Conservation (phyloP, 805 yeast species). For the Pichia heedii region DNA sequence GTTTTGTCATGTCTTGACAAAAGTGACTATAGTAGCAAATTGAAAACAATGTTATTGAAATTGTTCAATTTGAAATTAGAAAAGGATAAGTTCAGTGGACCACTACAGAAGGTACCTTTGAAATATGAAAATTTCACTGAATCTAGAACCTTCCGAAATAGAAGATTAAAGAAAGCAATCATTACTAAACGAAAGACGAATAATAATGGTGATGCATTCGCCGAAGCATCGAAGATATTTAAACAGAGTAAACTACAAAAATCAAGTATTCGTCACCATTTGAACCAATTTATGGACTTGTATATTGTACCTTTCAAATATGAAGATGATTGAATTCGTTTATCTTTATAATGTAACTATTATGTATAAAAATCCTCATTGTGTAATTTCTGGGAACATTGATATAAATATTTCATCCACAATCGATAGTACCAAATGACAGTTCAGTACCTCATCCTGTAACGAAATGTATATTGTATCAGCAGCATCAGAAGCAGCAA, state of each 20-base stretch:
- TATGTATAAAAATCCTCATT: neutral
- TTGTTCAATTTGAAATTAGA: conserved; percentile 5
- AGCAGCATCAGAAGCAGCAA: conserved; percentile 57
- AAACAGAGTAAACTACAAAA: neutral
- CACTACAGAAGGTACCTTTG: neutral
- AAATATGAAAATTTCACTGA: neutral
- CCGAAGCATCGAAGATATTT: neutral
- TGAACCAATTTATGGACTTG: neutral
- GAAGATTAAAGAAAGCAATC: neutral
- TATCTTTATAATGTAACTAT: too few species aligned
- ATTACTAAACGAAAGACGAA: neutral
- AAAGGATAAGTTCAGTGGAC: conserved; percentile 3
- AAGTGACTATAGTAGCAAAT: neutral
- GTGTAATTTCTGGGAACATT: conserved; percentile 31
- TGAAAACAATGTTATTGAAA: neutral
- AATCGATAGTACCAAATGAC: conserved; percentile 50
- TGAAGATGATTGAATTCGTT: neutral
- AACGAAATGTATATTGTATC: conserved; percentile 50
- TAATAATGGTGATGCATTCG: neutral
- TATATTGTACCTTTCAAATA: neutral
- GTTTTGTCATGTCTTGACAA: conserved; percentile 1
- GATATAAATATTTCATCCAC: conserved; percentile 49
- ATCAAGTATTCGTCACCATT: neutral
- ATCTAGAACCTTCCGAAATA: neutral
- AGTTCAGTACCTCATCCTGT: conserved; percentile 65